phyloP scores from a whole-genome alignment of 768 basidiomycete genomes.

The Mrakia gelida region DNA sequence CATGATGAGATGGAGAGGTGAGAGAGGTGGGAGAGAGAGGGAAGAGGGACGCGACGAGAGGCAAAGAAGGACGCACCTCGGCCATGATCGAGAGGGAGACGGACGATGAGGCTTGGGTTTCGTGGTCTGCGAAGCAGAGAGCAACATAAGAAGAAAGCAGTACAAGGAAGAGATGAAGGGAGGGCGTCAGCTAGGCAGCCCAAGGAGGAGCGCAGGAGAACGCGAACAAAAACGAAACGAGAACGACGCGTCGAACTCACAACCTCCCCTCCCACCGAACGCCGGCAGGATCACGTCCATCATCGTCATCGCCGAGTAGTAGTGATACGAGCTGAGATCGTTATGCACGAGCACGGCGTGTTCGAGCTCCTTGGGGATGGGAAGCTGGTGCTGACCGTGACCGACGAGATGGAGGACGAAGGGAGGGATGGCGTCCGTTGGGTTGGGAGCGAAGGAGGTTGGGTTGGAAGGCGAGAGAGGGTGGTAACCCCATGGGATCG shows the following conservation, averaged over 20 bases:
- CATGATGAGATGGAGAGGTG: no score
- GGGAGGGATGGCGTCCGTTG: constrained; percentile 17
- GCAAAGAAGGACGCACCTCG: constrained; percentile 31
- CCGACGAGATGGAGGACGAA: constrained; percentile 25
- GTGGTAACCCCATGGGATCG: constrained; percentile 24
- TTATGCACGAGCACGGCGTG: constrained; percentile 46
- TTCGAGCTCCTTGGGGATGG: constrained; percentile 45
- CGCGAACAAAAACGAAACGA: neutral
- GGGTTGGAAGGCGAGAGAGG: neutral
- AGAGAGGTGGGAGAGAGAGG: no score
- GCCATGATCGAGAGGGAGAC: constrained; percentile 48
- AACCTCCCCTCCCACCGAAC: constrained; percentile 35
- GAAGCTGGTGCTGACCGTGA: neutral
- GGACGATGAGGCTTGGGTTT: constrained; percentile 48
- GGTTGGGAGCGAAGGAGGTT: constrained; percentile 12
- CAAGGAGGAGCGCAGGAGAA: neutral
- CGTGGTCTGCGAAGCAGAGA: constrained; percentile 37
- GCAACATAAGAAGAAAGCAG: neutral
- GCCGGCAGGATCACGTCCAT: constrained; percentile 50
- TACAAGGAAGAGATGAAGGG: neutral
- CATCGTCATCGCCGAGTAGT: constrained; percentile 45
- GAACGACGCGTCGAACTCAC: neutral
- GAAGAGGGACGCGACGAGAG: neutral
- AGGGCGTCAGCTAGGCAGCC: neutral
- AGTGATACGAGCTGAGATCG: constrained; percentile 46